A percentile compares a stretch with the other conserved stretches of the same genome.
phyloP scores from a whole-genome alignment of 169 alveolate genomes.

The Cryptosporidium ubiquitum region DNA sequence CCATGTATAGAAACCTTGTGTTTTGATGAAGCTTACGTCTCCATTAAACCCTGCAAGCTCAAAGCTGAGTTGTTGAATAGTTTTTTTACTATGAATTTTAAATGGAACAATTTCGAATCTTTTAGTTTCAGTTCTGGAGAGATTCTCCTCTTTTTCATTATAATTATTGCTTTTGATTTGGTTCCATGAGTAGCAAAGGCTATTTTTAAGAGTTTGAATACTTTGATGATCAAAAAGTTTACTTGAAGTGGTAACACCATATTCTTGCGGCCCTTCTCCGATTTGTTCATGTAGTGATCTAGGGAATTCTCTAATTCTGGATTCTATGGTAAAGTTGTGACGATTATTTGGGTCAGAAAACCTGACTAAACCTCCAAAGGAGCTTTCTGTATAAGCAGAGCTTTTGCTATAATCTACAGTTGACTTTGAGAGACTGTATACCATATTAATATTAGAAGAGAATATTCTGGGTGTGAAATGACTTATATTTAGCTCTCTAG shows the following conservation, averaged over 20 bases:
- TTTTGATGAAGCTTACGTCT: slow-evolving; percentile 29
- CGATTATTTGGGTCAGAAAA: slow-evolving; percentile 10
- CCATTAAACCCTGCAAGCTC: slow-evolving; percentile 67
- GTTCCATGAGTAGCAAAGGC: slow-evolving; percentile 66
- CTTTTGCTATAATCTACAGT: slow-evolving; percentile 10
- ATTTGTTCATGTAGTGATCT: background rate
- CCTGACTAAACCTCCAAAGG: slow-evolving; percentile 49
- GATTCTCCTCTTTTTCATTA: background rate
- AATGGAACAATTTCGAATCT: background rate
- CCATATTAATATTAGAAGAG: slow-evolving; percentile 37
- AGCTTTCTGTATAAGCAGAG: slow-evolving; percentile 23
- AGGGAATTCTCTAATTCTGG: slow-evolving; percentile 35
- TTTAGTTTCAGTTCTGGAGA: background rate
- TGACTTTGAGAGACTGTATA: slow-evolving; percentile 23
- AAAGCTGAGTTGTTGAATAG: slow-evolving; percentile 19
- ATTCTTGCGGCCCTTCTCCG: background rate
- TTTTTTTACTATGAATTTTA: background rate
- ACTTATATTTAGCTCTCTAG: slow-evolving; percentile 25
- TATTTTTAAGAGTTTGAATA: slow-evolving; percentile 39
- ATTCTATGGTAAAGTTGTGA: slow-evolving; percentile 23
- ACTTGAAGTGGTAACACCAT: background rate
- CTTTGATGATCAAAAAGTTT: background rate
- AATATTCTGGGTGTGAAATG: slow-evolving; percentile 55
- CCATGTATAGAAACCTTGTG: slow-evolving; percentile 58
- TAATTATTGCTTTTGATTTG: background rate